Evolutionary conservation across 177 flowering plant species (phyloP).

Genomic region (Vitis hybrid): DNA sequence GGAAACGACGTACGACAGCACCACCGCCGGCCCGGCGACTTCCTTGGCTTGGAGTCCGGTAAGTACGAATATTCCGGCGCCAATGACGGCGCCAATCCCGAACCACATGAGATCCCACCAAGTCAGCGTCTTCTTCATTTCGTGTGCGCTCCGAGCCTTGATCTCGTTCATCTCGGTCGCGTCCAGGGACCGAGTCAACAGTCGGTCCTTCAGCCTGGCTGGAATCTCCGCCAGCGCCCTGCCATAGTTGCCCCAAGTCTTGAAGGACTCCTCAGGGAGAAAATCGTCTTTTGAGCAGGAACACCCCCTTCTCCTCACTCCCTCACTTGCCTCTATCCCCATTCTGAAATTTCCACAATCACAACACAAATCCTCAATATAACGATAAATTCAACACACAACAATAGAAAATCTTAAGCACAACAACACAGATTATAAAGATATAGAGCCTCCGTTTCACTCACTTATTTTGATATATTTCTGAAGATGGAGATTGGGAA

Average conservation of each 20-base stretch:
- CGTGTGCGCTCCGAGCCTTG: conserved; percentile 26
- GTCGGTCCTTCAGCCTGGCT: conserved; percentile 27
- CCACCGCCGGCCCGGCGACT: conserved; percentile 51
- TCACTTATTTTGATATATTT: too few species aligned
- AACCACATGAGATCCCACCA: conserved; percentile 69
- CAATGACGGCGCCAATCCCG: conserved; percentile 56
- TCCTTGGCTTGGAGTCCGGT: conserved; percentile 43
- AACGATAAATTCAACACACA: too few species aligned
- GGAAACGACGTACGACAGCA: conserved; percentile 44
- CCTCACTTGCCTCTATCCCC: conserved; percentile 9
- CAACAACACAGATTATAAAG: too few species aligned
- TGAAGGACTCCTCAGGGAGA: conserved; percentile 44
- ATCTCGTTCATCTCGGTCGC: conserved; percentile 32
- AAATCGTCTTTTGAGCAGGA: conserved; percentile 36
- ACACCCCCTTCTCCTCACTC: conserved; percentile 24
- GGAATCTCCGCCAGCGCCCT: conserved; percentile 25
- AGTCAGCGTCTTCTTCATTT: conserved; percentile 43
- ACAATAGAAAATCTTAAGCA: too few species aligned
- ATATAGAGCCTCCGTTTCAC: too few species aligned
- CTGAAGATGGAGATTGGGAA: too few species aligned
- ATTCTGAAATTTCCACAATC: conserved; percentile 1
- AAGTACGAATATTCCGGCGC: conserved; percentile 62
- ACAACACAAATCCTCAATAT: not conserved
- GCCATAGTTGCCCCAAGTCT: conserved; percentile 24
- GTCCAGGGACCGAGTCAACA: conserved; percentile 31